Evolutionary conservation across 148 eudicot species (phyloP).

Genomic region (Polygonum maritimum): DNA sequence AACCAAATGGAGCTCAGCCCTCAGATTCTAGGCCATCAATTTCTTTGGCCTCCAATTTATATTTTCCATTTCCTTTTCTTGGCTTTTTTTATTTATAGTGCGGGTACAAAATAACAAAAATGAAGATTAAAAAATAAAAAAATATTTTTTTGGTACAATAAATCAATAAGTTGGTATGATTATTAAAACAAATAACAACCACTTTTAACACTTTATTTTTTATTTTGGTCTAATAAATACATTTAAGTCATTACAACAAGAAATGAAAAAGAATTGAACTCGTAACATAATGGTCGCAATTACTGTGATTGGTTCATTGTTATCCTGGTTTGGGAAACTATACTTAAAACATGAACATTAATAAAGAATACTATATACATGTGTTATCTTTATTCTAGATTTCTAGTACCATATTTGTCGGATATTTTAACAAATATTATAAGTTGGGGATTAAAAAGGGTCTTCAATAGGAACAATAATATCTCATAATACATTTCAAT

Average conservation of each 20-base stretch:
- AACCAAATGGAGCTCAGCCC: neutral
- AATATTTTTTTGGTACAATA: neutral
- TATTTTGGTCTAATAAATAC: too few species aligned
- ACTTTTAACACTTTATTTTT: too few species aligned
- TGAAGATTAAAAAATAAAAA: neutral
- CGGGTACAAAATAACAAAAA: neutral
- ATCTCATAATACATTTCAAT: neutral
- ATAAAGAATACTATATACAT: neutral
- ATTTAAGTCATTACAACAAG: too few species aligned
- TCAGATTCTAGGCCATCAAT: slow-evolving; percentile 10
- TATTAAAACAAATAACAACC: neutral
- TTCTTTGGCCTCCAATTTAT: neutral
- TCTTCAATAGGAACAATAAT: neutral
- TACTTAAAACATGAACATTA: neutral
- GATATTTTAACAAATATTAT: neutral
- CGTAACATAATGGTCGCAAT: too few species aligned
- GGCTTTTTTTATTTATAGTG: neutral
- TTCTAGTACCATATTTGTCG: neutral
- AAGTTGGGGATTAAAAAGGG: neutral
- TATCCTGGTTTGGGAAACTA: neutral
- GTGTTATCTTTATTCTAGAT: neutral
- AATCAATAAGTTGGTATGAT: too few species aligned
- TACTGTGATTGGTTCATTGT: too few species aligned
- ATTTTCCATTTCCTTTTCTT: neutral
- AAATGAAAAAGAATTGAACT: too few species aligned